phyloP scores from a whole-genome alignment of 2,329 filamentous ascomycete genomes.

The Albophoma yamanashiensis region DNA sequence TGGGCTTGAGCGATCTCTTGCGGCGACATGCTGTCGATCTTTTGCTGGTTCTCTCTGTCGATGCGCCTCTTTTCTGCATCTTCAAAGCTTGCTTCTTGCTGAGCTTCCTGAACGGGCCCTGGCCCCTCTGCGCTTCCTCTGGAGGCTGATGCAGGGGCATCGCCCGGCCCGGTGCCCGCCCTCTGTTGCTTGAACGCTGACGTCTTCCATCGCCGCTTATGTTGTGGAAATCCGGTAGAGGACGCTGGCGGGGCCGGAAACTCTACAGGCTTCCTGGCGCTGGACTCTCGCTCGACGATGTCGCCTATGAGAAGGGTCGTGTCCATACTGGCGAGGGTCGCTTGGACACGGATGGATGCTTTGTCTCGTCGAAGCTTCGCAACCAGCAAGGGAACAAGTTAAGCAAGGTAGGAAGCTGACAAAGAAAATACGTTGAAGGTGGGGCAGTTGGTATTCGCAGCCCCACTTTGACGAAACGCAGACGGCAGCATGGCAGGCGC shows the following conservation, averaged over 20 bases:
- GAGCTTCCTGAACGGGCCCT: background rate
- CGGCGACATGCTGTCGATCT: constrained; percentile 66
- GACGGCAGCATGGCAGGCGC: constrained; percentile 1
- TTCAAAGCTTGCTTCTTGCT: constrained; percentile 17
- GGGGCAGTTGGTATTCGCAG: background rate
- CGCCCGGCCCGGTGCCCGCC: constrained; percentile 11
- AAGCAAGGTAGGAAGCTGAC: background rate
- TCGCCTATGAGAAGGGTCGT: constrained; percentile 57
- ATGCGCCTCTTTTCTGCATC: constrained; percentile 60
- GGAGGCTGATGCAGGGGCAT: constrained; percentile 1
- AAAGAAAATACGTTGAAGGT: background rate
- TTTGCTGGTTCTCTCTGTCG: constrained; percentile 68
- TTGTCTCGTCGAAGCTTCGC: background rate
- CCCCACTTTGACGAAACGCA: constrained; percentile 1
- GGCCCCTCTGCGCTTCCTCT: background rate
- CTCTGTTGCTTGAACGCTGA: constrained; percentile 68
- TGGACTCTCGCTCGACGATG: constrained; percentile 63
- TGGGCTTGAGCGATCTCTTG: constrained; percentile 74
- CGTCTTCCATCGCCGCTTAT: constrained; percentile 61
- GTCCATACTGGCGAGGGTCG: constrained; percentile 16
- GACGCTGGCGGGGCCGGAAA: constrained; percentile 34
- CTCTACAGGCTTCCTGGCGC: constrained; percentile 49
- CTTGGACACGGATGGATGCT: background rate
- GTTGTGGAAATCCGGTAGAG: constrained; percentile 73
- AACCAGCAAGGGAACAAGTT: background rate